Evolutionary conservation across 257 asterid genomes (phyloP), one percentile per base, ranked within the genome.

Genomic region (Leonotis leonurus): DNA sequence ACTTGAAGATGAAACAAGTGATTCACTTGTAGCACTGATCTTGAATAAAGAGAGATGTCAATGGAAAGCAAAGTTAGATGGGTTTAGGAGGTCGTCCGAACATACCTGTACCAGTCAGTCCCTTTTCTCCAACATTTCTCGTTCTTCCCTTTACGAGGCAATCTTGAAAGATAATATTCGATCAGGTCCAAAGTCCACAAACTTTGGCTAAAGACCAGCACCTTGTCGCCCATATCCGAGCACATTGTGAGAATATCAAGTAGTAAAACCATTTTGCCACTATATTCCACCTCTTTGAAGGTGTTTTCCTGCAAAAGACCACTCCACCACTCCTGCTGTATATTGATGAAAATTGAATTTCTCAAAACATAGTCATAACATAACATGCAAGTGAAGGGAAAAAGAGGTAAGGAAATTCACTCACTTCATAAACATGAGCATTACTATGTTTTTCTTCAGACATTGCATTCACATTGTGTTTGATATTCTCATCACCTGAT

Each of bases 191-290:
- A 68, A 12, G 99, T 92, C 45, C 76, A 66, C 63, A 92, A 60
- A 68, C 95, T 89, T 80, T 89, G 99, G 75, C 98, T 92, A 60
- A 92, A 92, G 14, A 89, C 97, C 50, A 89, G 80, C 2, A 82
- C 99, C 78, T 89, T 92, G 60, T 92, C 98, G 40, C 98, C 98
- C 45, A 81, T 65, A 40, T 64, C 72, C 50, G 94, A 79, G 80
- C 97, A 86, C 95, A 81, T 84, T 27, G 79, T 77, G 65, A 89
- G 87, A 58, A 89, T 80, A 74, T 92, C 97, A 29, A 89, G 81
- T 24, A 92, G 83, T 82, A 92, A 78, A 69, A 92, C 95, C 97
- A 92, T 92, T 70, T 92, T 92, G 39, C 99, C 97, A 77, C 98
- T 78, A 40, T 77, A 76, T 62, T 83, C 87, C 4, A 80, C 80